Percentiles rank a stretch among this genome's conserved stretches.
Conservation (phyloP, 2,329 filamentous ascomycete species). For the Cladorrhinum sp. region DNA sequence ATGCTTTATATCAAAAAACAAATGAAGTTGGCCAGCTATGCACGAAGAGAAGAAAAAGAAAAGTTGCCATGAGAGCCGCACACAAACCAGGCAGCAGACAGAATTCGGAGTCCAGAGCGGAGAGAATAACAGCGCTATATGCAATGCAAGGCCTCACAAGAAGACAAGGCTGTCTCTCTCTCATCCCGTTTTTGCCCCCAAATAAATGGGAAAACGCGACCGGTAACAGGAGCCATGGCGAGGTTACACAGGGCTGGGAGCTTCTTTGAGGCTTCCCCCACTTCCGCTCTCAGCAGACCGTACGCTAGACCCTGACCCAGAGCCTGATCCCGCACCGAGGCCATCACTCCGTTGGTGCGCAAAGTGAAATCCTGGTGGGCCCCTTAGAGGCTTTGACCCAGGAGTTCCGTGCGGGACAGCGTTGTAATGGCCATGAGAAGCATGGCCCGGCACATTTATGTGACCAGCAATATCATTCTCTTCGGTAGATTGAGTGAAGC, state of each 20-base stretch:
- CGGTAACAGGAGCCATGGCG: neutral
- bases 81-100: neutral
- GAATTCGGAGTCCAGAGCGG: neutral
- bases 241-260: slow-evolving; percentile 45
- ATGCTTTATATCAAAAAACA: neutral
- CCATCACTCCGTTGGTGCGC: slow-evolving; percentile 17
- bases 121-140: neutral
- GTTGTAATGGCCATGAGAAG: slow-evolving; percentile 7
- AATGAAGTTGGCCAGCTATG: neutral
- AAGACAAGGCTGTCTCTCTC: neutral
- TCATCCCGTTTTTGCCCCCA: neutral
- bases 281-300: slow-evolving; percentile 45
- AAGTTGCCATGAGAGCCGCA: neutral
- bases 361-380: slow-evolving; percentile 26
- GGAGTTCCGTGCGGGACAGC: slow-evolving; percentile 9
- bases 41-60: neutral
- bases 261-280: slow-evolving; percentile 50
- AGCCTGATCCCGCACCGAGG: slow-evolving; percentile 28
- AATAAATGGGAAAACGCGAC: neutral
- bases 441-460: slow-evolving; percentile 19
- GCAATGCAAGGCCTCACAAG: neutral
- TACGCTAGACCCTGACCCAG: slow-evolving; percentile 33
- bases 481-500: slow-evolving; percentile 61
- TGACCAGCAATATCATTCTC: slow-evolving; percentile 42
- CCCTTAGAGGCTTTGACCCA: slow-evolving; percentile 18